Evolutionary conservation across 1,284 basidiomycete species (phyloP).

Genomic region (Fomitopsis schrenkii): DNA sequence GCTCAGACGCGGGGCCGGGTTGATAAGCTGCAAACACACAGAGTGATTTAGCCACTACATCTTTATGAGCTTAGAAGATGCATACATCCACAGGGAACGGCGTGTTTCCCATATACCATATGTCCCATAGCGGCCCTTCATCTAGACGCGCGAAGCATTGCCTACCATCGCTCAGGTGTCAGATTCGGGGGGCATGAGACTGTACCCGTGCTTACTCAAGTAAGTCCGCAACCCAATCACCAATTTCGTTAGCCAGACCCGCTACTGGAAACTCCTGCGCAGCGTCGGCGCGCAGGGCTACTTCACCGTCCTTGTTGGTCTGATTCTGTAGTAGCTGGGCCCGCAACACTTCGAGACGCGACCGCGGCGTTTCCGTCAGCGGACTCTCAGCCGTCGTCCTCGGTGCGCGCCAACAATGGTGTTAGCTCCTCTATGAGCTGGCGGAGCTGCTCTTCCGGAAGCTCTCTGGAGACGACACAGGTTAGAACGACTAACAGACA

Average conservation of each 20-base stretch:
- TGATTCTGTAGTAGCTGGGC: not conserved
- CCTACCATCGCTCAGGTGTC: constrained; percentile 28
- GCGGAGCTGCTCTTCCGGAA: constrained; percentile 35
- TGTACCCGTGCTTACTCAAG: constrained; percentile 37
- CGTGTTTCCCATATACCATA: constrained; percentile 65
- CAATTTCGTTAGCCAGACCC: constrained; percentile 16
- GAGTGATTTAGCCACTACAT: not conserved
- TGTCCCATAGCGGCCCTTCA: constrained; percentile 51
- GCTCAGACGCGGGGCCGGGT: constrained; percentile 60
- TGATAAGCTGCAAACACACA: constrained; percentile 58
- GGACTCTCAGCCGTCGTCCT: constrained; percentile 17
- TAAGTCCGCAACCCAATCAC: constrained; percentile 47
- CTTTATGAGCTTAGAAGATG: not conserved
- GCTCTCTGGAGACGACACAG: constrained; percentile 37
- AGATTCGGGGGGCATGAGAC: not conserved
- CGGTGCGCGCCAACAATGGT: constrained; percentile 30
- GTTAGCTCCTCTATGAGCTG: constrained; percentile 37
- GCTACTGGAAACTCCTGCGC: constrained; percentile 1
- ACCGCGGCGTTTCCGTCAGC: constrained; percentile 20
- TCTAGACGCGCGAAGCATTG: constrained; percentile 42
- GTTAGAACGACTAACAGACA: not conserved
- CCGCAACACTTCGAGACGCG: not conserved
- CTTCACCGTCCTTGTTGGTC: not conserved
- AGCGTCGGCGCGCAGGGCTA: too few relatives aligned
- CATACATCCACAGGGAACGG: constrained; percentile 64